phyloP scores from a whole-genome alignment of 2,329 filamentous ascomycete genomes.

The Acarospora socialis region DNA sequence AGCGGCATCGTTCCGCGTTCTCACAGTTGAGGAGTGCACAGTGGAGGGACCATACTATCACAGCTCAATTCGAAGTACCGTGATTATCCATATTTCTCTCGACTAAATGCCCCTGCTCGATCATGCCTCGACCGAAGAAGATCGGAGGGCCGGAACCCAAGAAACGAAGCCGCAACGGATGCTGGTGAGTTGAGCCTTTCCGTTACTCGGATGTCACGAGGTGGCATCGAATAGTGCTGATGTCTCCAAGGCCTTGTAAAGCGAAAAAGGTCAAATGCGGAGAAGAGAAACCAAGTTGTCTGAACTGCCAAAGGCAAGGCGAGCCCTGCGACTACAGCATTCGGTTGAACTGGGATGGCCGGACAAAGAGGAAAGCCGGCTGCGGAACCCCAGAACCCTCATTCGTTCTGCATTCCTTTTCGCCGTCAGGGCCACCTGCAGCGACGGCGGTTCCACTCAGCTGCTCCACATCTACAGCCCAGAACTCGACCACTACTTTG shows the following conservation, averaged over 20 bases:
- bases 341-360: constrained; percentile 65
- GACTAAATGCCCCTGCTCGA: no score
- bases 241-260: constrained; percentile 54
- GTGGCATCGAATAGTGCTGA: constrained; percentile 9
- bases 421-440: background rate
- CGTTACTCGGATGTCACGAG: constrained; percentile 3
- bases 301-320: constrained; percentile 57
- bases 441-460: no score
- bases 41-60: no score
- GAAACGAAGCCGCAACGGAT: constrained; percentile 52
- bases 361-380: constrained; percentile 39
- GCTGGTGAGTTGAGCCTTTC: constrained; percentile 39
- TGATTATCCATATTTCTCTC: no score
- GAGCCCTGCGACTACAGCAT: constrained; percentile 71
- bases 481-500: constrained; percentile 3
- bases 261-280: constrained; percentile 68
- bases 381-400: constrained; percentile 1
- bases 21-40: no score
- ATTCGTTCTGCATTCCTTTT: background rate
- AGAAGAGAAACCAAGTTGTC: constrained; percentile 58
- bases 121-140: constrained; percentile 53
- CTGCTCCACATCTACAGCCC: background rate
- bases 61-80: no score
- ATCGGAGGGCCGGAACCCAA: constrained; percentile 50
- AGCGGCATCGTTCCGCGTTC: no score